A percentile compares a stretch with the other conserved stretches of the same genome.
These are phyloP conservation scores for Suhomyces emberorum DNA, from an alignment of 805 yeast genomes.

Conservation along the genomic window DNA sequence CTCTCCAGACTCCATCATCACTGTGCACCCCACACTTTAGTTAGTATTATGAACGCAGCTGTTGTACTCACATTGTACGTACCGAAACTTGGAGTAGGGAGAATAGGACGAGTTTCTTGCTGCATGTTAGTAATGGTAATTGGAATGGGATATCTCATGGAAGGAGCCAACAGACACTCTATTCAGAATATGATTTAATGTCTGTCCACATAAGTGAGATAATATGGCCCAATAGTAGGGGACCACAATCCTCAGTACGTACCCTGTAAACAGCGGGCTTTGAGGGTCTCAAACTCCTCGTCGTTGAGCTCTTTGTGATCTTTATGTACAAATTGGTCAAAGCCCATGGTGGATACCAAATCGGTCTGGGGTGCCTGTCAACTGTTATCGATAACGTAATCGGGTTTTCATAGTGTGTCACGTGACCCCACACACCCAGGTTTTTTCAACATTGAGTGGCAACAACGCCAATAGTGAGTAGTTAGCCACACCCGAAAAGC, in stretches of 20 bases:
- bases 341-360: constrained; percentile 2
- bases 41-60: constrained; percentile 10
- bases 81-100: constrained; percentile 69
- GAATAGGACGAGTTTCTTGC: constrained; percentile 57
- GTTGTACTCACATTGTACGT: constrained; percentile 13
- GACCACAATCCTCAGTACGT: too few species aligned
- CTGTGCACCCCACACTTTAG: constrained; percentile 73
- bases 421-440: background rate
- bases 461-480: constrained; percentile 1
- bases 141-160: background rate
- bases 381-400: too few species aligned
- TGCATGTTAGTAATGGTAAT: constrained; percentile 25
- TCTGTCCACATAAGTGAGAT: too few species aligned
- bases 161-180: background rate
- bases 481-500: too few species aligned
- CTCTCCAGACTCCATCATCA: constrained; percentile 51
- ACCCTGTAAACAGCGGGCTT: constrained; percentile 25
- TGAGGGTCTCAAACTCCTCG: constrained; percentile 23
- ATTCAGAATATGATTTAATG: too few species aligned
- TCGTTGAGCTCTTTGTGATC: constrained; percentile 18
- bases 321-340: constrained; percentile 1
- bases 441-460: constrained; percentile 4
- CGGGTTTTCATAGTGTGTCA: too few species aligned
- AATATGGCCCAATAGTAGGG: too few species aligned
- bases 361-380: too few species aligned